Evolutionary conservation across 331 rosid genomes (phyloP).

Genomic region (Quercus lobata): DNA sequence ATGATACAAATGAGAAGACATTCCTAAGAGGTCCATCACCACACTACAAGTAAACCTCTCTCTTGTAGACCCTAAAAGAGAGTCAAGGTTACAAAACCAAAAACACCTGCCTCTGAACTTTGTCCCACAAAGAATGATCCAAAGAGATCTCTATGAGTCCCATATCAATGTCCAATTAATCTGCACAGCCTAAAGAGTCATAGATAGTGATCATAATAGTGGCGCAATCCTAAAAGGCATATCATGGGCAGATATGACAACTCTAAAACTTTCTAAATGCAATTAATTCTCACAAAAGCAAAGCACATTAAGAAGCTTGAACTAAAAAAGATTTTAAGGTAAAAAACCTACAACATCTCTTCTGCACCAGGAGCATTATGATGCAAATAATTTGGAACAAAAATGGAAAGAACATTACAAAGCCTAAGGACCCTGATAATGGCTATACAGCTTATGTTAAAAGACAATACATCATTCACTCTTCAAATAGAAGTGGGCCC

Average conservation of each 20-base stretch:
- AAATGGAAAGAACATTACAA: not conserved
- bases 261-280: not conserved
- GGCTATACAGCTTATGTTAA: too few species aligned
- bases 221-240: not conserved
- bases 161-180: not conserved
- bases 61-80: too few species aligned
- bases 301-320: not conserved
- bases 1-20: too few species aligned
- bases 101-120: not conserved
- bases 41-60: too few species aligned
- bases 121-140: not conserved
- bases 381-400: not conserved
- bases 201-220: not conserved
- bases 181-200: not conserved
- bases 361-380: not conserved
- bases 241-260: not conserved
- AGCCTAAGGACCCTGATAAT: not conserved
- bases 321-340: not conserved
- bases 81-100: too few species aligned
- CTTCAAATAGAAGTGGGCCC: too few species aligned
- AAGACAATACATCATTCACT: too few species aligned
- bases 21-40: too few species aligned
- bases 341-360: not conserved
- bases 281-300: not conserved
- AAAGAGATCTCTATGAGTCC: not conserved